These are phyloP conservation scores for Aureobasidium vineae DNA, from an alignment of 2,329 filamentous ascomycete genomes.

Conservation along the genomic window DNA sequence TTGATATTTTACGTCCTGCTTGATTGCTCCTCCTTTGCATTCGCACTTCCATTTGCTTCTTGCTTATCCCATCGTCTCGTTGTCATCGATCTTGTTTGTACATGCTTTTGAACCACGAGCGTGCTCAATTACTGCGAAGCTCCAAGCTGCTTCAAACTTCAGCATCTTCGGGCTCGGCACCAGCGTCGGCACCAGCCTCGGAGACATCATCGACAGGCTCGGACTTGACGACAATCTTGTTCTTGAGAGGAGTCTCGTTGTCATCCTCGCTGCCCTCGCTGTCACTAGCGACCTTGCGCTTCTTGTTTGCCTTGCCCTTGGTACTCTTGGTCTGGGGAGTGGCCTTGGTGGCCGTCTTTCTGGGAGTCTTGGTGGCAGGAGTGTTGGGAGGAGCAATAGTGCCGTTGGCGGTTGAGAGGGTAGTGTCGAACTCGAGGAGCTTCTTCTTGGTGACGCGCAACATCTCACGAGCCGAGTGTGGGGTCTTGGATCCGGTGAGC, in stretches of 20 bases:
- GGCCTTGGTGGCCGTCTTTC: constrained; percentile 8
- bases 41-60: neutral
- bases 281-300: constrained; percentile 22
- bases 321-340: constrained; percentile 8
- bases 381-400: constrained; percentile 5
- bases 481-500: constrained; percentile 34
- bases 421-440: constrained; percentile 26
- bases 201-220: constrained; percentile 5
- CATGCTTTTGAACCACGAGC: neutral
- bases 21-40: neutral
- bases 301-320: constrained; percentile 15
- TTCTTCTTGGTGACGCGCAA: constrained; percentile 40
- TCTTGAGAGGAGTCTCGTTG: neutral
- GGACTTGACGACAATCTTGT: constrained; percentile 8
- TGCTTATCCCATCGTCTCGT: neutral
- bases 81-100: neutral
- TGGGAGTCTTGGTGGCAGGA: neutral
- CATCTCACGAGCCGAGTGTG: constrained; percentile 36
- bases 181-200: neutral
- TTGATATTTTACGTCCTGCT: neutral
- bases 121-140: neutral
- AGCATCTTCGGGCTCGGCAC: constrained; percentile 4
- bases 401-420: neutral
- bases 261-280: constrained; percentile 11
- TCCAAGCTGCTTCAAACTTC: constrained; percentile 5